These are phyloP conservation scores for Thymus quinquecostatus DNA, from an alignment of 257 asterid genomes.

Conservation along the genomic window DNA sequence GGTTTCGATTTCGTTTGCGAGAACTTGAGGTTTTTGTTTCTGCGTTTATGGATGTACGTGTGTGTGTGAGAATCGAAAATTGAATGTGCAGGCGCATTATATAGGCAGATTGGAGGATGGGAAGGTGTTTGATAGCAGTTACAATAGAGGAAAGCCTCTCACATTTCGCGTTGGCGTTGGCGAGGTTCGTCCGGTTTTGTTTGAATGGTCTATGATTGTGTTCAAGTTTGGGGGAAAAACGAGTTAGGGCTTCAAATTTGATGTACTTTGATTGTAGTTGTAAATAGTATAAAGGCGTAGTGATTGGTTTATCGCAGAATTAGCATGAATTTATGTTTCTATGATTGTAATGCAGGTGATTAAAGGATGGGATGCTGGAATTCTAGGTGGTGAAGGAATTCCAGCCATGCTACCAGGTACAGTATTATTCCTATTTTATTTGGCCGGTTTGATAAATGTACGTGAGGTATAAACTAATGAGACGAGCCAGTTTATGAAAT, in stretches of 20 bases:
- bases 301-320: too few relatives aligned
- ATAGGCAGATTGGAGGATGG: constrained; percentile 78
- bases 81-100: constrained; percentile 74
- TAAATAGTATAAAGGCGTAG: too few relatives aligned
- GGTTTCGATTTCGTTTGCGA: background rate
- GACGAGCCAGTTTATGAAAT: too few relatives aligned
- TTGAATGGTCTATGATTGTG: background rate
- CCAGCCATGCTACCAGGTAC: constrained; percentile 91
- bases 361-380: constrained; percentile 97
- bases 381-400: constrained; percentile 84
- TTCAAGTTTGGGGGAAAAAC: background rate
- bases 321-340: too few relatives aligned
- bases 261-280: too few relatives aligned
- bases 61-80: background rate
- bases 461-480: too few relatives aligned
- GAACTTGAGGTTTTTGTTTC: background rate
- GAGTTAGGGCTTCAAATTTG: too few relatives aligned
- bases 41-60: background rate
- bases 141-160: constrained; percentile 90
- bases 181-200: constrained; percentile 52
- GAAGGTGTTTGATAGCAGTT: constrained; percentile 91
- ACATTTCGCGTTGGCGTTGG: constrained; percentile 89
- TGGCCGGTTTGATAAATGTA: too few relatives aligned
- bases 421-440: too few relatives aligned
- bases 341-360: constrained; percentile 58